These are phyloP conservation scores for Pleurostoma richardsiae DNA, from an alignment of 2,329 filamentous ascomycete species.

Conservation along the genomic window DNA sequence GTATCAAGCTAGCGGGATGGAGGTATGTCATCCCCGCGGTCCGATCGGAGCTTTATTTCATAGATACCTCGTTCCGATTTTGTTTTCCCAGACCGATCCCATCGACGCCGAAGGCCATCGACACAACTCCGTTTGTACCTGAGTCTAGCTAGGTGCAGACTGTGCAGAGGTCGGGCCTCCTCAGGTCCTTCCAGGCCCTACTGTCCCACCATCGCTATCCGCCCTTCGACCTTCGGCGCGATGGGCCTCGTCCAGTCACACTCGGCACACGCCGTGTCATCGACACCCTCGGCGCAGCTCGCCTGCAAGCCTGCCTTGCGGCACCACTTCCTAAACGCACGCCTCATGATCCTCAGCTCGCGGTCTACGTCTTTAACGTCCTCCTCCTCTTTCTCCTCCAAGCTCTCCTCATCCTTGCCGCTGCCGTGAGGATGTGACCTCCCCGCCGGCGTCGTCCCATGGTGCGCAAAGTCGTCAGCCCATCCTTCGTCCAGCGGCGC, in stretches of 20 bases:
- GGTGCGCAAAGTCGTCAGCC: conserved; percentile 20
- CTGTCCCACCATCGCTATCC: conserved; percentile 50
- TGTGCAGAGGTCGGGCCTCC: too few species aligned
- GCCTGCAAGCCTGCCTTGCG: conserved; percentile 58
- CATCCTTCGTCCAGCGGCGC: conserved; percentile 39
- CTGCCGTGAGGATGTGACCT: conserved; percentile 11
- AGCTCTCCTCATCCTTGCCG: conserved; percentile 16
- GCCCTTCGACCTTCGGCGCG: conserved; percentile 70
- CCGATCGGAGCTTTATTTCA: too few species aligned
- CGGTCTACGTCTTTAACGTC: conserved; percentile 40
- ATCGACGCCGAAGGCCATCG: too few species aligned
- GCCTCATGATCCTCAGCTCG: conserved; percentile 61
- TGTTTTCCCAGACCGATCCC: too few species aligned
- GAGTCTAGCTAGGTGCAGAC: too few species aligned
- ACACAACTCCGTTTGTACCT: too few species aligned
- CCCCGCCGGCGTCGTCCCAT: conserved; percentile 23
- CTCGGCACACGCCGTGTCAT: conserved; percentile 48
- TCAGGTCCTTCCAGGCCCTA: too few species aligned
- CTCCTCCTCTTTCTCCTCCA: conserved; percentile 28
- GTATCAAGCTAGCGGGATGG: too few species aligned
- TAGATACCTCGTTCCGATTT: too few species aligned
- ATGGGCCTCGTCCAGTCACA: conserved; percentile 79
- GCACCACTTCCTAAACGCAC: conserved; percentile 70
- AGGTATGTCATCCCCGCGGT: too few species aligned
- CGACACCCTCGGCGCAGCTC: conserved; percentile 46